phyloP scores from a whole-genome alignment of 2,329 filamentous ascomycete species.

The Paramyrothecium roridum region DNA sequence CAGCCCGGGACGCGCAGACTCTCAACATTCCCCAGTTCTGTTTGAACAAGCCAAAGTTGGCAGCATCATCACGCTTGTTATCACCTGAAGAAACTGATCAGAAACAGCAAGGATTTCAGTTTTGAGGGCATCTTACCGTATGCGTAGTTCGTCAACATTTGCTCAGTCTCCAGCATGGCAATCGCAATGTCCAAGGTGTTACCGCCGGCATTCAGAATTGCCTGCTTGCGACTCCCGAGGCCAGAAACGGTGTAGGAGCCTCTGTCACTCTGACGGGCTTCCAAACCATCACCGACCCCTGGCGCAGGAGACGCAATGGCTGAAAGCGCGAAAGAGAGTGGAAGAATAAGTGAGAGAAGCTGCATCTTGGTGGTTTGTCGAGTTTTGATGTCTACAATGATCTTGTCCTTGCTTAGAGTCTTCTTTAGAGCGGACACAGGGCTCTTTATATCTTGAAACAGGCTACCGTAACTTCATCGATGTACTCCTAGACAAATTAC shows the following conservation, averaged over 20 bases:
- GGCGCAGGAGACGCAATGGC: too few relatives aligned
- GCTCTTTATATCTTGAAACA: too few relatives aligned
- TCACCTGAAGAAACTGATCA: conserved; percentile 13
- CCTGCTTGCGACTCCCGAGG: conserved; percentile 17
- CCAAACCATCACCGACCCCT: too few relatives aligned
- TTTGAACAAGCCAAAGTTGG: conserved; percentile 28
- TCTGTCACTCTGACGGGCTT: too few relatives aligned
- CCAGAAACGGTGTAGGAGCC: conserved; percentile 17
- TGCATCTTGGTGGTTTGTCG: too few relatives aligned
- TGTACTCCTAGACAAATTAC: too few relatives aligned
- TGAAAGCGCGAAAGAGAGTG: too few relatives aligned
- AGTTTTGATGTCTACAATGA: too few relatives aligned
- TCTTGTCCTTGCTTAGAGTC: too few relatives aligned
- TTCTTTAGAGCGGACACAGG: too few relatives aligned
- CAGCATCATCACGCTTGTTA: conserved; percentile 20
- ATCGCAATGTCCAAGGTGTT: conserved; percentile 25
- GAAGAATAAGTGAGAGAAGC: too few relatives aligned
- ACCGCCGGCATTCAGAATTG: conserved; percentile 18
- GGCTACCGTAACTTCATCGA: too few relatives aligned
- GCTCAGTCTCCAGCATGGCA: conserved; percentile 26
- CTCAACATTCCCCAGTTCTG: conserved; percentile 26
- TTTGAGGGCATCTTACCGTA: conserved; percentile 3
- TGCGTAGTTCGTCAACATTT: conserved; percentile 18
- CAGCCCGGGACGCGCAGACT: conserved; percentile 15
- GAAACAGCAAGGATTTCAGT: neutral